Base-by-base conservation (phyloP, 2,329 filamentous ascomycete genomes). In the Aspergillus aculeatinus region DNA sequence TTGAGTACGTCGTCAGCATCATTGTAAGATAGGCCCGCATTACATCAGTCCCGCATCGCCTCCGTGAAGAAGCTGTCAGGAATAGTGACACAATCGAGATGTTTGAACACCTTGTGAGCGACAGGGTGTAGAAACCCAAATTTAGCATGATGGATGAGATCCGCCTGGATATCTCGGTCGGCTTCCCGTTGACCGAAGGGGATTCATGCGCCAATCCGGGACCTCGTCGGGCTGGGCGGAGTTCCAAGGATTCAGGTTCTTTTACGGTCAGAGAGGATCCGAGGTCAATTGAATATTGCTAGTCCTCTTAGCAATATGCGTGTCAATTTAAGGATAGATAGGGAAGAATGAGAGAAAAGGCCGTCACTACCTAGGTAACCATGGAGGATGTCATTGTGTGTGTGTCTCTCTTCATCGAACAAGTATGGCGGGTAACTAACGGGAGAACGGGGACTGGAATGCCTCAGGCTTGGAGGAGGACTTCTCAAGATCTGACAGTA, bases 141-240 rank as follows among this genome's bases (percentile, higher is more conserved):
- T 44, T 5, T 44, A 44, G 39, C 39, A 44, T 35, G 10, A 14
- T 16, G 4, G 33, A 35, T 35, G 33, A 35, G 11, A 14, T 35
- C 39, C 3, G 33, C 11, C 33, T 35, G 11, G 35, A 48, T 19
- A 48, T 31, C 42, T 47, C 53, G 42, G 44, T 48, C 53, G 53
- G 53, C 53, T 48, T 55, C 29, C 53, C 53, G 53, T 55, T 48
- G 39, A 55, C 53, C 25, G 49, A 27, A 31, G 51, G 44, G 29
- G 50, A 57, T 60, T 60, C 19, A 50, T 55, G 48, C 53, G 50
- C 58, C 60, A 57, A 60, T 62, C 47, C 57, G 27, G 29, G 44
- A n/a, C 16, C 44, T 27, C 19, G 5, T 25, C 31, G 48, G 52
- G 47, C 52, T 59, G 48, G 54, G 51, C 47, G 39, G 31, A 48